phyloP scores from a whole-genome alignment of 140 eudicot genomes.

The Senecio squalidus region DNA sequence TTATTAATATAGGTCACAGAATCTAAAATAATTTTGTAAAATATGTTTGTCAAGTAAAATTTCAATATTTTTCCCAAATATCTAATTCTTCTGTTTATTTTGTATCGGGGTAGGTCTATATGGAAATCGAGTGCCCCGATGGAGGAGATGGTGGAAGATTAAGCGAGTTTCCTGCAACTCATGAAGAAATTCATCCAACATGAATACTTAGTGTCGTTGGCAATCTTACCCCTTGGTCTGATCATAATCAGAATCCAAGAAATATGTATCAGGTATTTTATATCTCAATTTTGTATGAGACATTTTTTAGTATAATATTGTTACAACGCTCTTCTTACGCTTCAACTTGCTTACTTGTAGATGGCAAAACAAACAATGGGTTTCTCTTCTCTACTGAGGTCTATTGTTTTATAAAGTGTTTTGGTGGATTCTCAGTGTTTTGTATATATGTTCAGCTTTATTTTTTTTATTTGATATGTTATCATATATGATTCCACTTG shows the following conservation, averaged over 20 bases:
- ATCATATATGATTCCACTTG: no score
- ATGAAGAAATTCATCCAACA: conserved; percentile 96
- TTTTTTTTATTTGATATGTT: no score
- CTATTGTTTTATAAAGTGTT: no score
- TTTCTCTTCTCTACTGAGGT: conserved; percentile 77
- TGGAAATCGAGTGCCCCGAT: conserved; percentile 94
- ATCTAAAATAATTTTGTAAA: no score
- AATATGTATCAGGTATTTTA: conserved; percentile 97
- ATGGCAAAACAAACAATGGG: conserved; percentile 99
- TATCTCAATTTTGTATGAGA: conserved; percentile 29
- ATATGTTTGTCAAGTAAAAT: no score
- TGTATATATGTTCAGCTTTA: no score
- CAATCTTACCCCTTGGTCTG: conserved; percentile 95
- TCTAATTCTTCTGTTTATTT: background rate
- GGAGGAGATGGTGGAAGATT: conserved; percentile 87
- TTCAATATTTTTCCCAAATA: no score
- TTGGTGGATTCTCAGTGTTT: no score
- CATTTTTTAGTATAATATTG: background rate
- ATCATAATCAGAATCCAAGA: conserved; percentile 97
- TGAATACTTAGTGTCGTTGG: conserved; percentile 92
- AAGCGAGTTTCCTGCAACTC: conserved; percentile 72
- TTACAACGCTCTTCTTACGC: no score
- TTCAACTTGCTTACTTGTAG: conserved; percentile 25
- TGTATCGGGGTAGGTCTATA: conserved; percentile 52
- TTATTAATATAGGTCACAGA: no score